Evolutionary conservation across 768 basidiomycete species (phyloP).

Genomic region (Boletellus ananas): DNA sequence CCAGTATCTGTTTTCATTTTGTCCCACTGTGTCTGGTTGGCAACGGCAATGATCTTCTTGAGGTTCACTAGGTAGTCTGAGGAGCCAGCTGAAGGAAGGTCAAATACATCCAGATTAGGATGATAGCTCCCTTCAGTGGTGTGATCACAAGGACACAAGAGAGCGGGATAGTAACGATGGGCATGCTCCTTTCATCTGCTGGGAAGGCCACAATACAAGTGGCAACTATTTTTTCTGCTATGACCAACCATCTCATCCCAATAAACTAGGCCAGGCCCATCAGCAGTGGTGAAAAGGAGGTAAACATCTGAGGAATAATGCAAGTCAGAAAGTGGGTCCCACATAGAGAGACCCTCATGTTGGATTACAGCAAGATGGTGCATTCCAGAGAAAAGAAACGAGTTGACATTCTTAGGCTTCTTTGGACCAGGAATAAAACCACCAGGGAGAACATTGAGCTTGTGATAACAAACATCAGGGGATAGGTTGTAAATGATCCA

Average conservation of each 20-base stretch:
- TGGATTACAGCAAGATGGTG: constrained; percentile 2
- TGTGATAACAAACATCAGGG: constrained; percentile 6
- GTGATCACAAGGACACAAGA: constrained; percentile 27
- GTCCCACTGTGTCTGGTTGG: constrained; percentile 25
- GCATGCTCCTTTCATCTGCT: constrained; percentile 28
- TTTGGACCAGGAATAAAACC: constrained; percentile 1
- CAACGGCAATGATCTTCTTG: not conserved
- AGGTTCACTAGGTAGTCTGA: not conserved
- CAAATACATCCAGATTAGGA: constrained; percentile 25
- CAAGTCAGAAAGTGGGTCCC: not conserved
- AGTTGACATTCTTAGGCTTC: constrained; percentile 1
- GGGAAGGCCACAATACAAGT: constrained; percentile 26
- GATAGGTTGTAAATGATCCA: constrained; percentile 29
- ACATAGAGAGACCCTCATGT: not conserved
- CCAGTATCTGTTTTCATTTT: constrained; percentile 31
- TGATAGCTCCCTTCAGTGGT: constrained; percentile 26
- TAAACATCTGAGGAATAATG: not conserved
- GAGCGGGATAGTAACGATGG: constrained; percentile 33
- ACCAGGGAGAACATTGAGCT: not conserved
- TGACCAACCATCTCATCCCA: constrained; percentile 37
- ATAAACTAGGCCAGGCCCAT: constrained; percentile 27
- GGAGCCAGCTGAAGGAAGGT: constrained; percentile 6
- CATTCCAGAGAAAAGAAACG: constrained; percentile 1
- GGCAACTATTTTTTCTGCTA: constrained; percentile 34
- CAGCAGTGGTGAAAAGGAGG: constrained; percentile 15